Evolutionary conservation across 495 filamentous ascomycete genomes (phyloP).

Genomic region (Xylaria castorea): DNA sequence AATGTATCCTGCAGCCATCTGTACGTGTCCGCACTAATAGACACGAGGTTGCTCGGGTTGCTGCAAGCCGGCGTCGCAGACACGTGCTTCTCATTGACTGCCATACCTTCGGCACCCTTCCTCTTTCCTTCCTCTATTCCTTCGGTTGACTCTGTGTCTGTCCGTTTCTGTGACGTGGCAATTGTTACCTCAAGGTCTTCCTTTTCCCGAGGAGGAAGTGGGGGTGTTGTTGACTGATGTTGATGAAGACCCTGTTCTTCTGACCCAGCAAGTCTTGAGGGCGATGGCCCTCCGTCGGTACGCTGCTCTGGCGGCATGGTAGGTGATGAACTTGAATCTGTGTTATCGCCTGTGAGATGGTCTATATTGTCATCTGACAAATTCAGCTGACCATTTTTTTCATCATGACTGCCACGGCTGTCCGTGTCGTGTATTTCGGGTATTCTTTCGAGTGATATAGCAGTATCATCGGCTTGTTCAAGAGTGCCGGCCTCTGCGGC

Average conservation of each 20-base stretch:
- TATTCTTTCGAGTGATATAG: not conserved
- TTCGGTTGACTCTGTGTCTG: constrained; percentile 21
- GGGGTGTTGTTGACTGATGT: not conserved
- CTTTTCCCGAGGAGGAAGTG: not conserved
- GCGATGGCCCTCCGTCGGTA: not conserved
- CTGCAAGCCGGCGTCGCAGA: not conserved
- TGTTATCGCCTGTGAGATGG: not conserved
- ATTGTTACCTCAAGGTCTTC: not conserved
- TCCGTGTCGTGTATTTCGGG: not conserved
- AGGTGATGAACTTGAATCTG: not conserved
- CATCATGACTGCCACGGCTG: not conserved
- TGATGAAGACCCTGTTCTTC: not conserved
- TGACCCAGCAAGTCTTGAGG: not conserved
- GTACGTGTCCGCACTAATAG: constrained; percentile 48
- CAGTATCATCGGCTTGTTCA: not conserved
- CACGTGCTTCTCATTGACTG: not conserved
- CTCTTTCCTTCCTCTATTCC: constrained; percentile 12
- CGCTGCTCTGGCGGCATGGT: not conserved
- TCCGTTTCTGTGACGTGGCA: not conserved
- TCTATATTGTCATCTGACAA: not conserved
- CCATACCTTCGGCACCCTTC: not conserved
- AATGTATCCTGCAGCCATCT: constrained; percentile 69
- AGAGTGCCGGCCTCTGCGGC: constrained; percentile 19
- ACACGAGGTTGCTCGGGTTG: constrained; percentile 48
- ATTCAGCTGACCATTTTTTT: constrained; percentile 1